phyloP scores from a whole-genome alignment of 2,329 filamentous ascomycete genomes.

The Fusarium poae region DNA sequence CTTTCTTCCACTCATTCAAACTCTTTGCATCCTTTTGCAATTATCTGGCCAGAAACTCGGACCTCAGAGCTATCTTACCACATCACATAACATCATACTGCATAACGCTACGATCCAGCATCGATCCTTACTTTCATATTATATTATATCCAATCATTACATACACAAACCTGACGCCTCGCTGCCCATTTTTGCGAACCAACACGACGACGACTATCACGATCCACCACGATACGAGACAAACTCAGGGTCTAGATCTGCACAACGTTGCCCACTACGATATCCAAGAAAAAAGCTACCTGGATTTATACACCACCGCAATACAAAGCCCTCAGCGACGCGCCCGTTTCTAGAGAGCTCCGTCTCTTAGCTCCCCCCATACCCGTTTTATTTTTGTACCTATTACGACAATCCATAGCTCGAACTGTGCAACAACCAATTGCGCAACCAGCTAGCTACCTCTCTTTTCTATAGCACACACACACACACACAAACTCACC shows the following conservation, averaged over 20 bases:
- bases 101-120: slow-evolving; percentile 23
- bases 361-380: slow-evolving; percentile 22
- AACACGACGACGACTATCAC: slow-evolving; percentile 29
- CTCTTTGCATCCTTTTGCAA: slow-evolving; percentile 1
- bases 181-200: slow-evolving; percentile 23
- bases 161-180: neutral
- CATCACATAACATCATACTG: slow-evolving; percentile 28
- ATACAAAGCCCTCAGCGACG: slow-evolving; percentile 18
- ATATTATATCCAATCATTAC: slow-evolving; percentile 10
- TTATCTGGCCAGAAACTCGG: slow-evolving; percentile 38
- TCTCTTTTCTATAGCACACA: slow-evolving; percentile 1
- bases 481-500: neutral
- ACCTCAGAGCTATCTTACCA: slow-evolving; percentile 5
- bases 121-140: slow-evolving; percentile 16
- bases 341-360: slow-evolving; percentile 27
- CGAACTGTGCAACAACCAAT: slow-evolving; percentile 10
- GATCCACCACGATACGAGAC: slow-evolving; percentile 31
- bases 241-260: neutral
- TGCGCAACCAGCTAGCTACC: neutral
- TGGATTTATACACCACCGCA: neutral
- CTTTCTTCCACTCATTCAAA: slow-evolving; percentile 14
- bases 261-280: neutral
- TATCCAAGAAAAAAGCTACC: neutral
- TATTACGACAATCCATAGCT: slow-evolving; percentile 26
- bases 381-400: slow-evolving; percentile 31